Percentiles rank a stretch among this genome's conserved stretches.
Evolutionary conservation across 2,329 filamentous ascomycete species (phyloP).

Genomic region (Trichoderma sp.): DNA sequence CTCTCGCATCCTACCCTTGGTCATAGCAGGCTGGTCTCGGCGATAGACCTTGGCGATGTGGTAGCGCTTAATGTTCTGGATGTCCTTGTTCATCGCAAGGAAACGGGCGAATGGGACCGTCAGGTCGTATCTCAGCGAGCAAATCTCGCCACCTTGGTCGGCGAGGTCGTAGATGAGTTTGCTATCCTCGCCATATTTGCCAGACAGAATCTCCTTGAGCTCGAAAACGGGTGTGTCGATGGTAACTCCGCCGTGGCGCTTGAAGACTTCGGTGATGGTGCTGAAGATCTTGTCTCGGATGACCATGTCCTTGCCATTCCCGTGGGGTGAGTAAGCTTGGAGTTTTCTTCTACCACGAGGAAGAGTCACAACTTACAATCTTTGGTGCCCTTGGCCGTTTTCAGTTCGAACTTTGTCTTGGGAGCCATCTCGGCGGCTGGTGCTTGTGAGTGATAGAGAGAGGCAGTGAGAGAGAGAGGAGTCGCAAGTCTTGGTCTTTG

Average conservation of each 20-base stretch:
- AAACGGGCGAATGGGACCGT: slow-evolving; percentile 90
- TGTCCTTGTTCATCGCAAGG: slow-evolving; percentile 83
- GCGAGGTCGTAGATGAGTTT: slow-evolving; percentile 88
- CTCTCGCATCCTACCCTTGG: slow-evolving; percentile 89
- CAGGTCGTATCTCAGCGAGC: slow-evolving; percentile 78
- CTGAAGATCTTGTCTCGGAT: slow-evolving; percentile 77
- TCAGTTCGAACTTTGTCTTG: slow-evolving; percentile 40
- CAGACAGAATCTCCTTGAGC: slow-evolving; percentile 78
- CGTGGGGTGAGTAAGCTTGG: slow-evolving; percentile 32
- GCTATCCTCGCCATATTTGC: slow-evolving; percentile 89
- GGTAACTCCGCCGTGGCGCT: slow-evolving; percentile 75
- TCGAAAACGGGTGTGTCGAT: slow-evolving; percentile 85
- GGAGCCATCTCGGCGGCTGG: slow-evolving; percentile 29
- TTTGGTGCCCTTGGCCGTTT: slow-evolving; percentile 87
- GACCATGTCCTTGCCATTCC: slow-evolving; percentile 74
- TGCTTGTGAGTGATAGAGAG: slow-evolving; percentile 25
- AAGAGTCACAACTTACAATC: slow-evolving; percentile 56
- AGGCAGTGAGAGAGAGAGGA: slow-evolving; percentile 24
- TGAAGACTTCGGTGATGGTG: slow-evolving; percentile 75
- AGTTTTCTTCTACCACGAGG: neutral
- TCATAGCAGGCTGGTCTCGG: slow-evolving; percentile 59
- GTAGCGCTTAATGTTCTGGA: slow-evolving; percentile 87
- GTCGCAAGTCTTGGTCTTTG: neutral
- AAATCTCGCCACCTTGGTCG: slow-evolving; percentile 77
- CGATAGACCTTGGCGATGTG: slow-evolving; percentile 84